A percentile compares a stretch with the other conserved stretches of the same genome.
phyloP scores from a whole-genome alignment of 2,329 filamentous ascomycete species.

The Pyrenophora graminea region DNA sequence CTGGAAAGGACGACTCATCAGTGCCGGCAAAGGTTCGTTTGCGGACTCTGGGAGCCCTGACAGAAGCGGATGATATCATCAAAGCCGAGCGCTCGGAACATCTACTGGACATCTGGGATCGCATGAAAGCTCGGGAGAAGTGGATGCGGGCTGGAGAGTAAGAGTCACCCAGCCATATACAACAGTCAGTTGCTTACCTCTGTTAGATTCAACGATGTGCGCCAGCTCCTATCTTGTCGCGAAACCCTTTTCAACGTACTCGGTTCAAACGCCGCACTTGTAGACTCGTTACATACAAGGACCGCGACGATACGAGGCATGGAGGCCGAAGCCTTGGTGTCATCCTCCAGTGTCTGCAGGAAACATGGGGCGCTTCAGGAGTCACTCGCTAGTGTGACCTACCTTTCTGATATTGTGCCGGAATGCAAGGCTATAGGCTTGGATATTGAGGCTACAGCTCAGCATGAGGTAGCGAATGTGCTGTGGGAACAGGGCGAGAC shows the following conservation, averaged over 20 bases:
- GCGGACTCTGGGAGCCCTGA: conserved; percentile 67
- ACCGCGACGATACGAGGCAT: conserved; percentile 67
- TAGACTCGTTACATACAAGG: conserved; percentile 64
- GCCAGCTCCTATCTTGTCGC: conserved; percentile 78
- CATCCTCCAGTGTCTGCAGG: conserved; percentile 75
- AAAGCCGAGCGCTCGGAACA: conserved; percentile 63
- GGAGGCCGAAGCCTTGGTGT: conserved; percentile 76
- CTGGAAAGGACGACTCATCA: conserved; percentile 31
- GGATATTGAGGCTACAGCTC: conserved; percentile 74
- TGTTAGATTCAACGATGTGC: conserved; percentile 73
- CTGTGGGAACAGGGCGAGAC: conserved; percentile 95
- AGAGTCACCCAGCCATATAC: conserved; percentile 35
- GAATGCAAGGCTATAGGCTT: conserved; percentile 73
- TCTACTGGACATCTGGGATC: conserved; percentile 63
- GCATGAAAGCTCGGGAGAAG: conserved; percentile 66
- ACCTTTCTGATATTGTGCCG: conserved; percentile 75
- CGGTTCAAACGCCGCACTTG: conserved; percentile 69
- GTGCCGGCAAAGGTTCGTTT: conserved; percentile 31
- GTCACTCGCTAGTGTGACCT: conserved; percentile 81
- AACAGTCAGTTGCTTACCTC: conserved; percentile 40
- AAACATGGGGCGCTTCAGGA: conserved; percentile 84
- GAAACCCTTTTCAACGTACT: conserved; percentile 82
- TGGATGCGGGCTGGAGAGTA: conserved; percentile 87
- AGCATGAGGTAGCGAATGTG: conserved; percentile 83
- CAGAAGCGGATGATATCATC: conserved; percentile 80